Percentiles rank a stretch among this genome's conserved stretches.
Conservation (phyloP, 2,329 filamentous ascomycete genomes). For the Ophiobolus disseminans region DNA sequence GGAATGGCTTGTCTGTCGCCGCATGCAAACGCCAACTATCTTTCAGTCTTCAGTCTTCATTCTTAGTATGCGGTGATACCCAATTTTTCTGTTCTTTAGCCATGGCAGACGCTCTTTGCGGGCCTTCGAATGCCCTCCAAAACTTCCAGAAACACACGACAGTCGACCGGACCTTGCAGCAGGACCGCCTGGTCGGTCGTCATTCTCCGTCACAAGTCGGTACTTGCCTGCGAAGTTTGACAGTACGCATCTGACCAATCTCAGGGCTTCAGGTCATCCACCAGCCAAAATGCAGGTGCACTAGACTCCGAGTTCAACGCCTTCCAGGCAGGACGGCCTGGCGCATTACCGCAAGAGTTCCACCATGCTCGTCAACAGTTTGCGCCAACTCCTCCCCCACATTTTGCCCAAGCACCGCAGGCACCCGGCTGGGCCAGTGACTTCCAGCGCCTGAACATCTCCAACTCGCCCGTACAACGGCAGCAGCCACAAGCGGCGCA, state of each 20-base stretch:
- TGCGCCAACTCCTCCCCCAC: conserved; percentile 48
- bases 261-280: conserved; percentile 68
- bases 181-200: conserved; percentile 69
- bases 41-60: conserved; percentile 6
- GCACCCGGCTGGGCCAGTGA: conserved; percentile 57
- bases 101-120: conserved; percentile 74
- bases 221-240: conserved; percentile 1
- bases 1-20: background rate
- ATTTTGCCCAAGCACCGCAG: conserved; percentile 41
- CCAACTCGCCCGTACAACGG: conserved; percentile 51
- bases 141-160: conserved; percentile 74
- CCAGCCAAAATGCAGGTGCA: conserved; percentile 60
- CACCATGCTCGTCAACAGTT: conserved; percentile 45
- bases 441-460: conserved; percentile 57
- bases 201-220: conserved; percentile 63
- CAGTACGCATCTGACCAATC: conserved; percentile 21
- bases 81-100: conserved; percentile 13
- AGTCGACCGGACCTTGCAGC: conserved; percentile 73
- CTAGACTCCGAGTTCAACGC: conserved; percentile 73
- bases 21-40: too few relatives aligned
- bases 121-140: conserved; percentile 77
- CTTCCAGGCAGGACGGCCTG: conserved; percentile 64
- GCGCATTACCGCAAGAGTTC: conserved; percentile 49
- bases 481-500: conserved; percentile 47
- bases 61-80: conserved; percentile 34